Conservation (phyloP, 805 yeast species). For the Blastobotrys peoriensis region DNA sequence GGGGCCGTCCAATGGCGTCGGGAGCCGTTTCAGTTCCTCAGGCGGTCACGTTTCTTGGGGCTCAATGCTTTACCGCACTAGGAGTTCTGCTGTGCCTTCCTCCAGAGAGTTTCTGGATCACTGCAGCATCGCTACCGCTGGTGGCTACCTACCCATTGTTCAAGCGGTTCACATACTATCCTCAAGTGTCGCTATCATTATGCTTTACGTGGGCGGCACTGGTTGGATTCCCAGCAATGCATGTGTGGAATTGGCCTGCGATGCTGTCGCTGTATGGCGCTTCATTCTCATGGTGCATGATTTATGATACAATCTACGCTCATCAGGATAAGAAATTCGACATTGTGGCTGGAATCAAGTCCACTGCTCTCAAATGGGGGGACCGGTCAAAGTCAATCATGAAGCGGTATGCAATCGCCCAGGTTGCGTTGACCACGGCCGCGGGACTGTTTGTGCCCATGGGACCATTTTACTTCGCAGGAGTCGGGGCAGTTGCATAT, state of each 20-base stretch:
- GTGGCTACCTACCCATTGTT: constrained; percentile 88
- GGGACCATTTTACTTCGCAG: constrained; percentile 78
- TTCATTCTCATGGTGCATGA: constrained; percentile 88
- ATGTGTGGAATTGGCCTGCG: constrained; percentile 67
- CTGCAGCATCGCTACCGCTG: constrained; percentile 71
- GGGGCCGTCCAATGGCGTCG: constrained; percentile 88
- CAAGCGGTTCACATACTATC: constrained; percentile 92
- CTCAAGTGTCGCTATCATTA: constrained; percentile 74
- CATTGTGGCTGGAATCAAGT: constrained; percentile 82
- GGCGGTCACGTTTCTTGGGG: constrained; percentile 66
- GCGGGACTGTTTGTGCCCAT: constrained; percentile 73
- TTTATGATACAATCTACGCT: constrained; percentile 93
- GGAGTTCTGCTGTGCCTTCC: constrained; percentile 71
- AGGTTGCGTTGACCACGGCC: constrained; percentile 52
- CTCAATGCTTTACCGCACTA: constrained; percentile 68
- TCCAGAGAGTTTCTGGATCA: constrained; percentile 70
- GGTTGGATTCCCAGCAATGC: constrained; percentile 94
- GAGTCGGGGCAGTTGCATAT: constrained; percentile 61
- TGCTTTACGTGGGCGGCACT: constrained; percentile 95
- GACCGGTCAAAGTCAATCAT: constrained; percentile 64
- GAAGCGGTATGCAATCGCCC: constrained; percentile 58
- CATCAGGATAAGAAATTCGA: constrained; percentile 95
- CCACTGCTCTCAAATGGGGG: constrained; percentile 96
- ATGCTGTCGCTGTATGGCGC: constrained; percentile 75
- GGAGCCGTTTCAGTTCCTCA: constrained; percentile 67